A percentile compares a stretch with the other conserved stretches of the same genome.
Conservation (phyloP, 768 basidiomycete genomes). For the Psilocybe azurescens region DNA sequence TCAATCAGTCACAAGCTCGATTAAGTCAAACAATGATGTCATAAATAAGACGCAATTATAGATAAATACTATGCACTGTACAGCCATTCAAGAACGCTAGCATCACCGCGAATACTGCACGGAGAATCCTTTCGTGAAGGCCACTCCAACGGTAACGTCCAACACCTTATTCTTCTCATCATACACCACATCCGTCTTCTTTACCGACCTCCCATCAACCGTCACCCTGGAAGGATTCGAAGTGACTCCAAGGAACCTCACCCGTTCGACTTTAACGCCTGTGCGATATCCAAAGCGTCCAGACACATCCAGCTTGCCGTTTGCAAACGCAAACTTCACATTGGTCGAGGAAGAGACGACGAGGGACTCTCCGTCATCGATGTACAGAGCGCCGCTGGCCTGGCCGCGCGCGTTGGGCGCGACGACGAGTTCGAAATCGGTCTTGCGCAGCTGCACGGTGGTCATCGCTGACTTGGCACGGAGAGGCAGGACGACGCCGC, state of each 20-base stretch:
- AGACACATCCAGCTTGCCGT: slow-evolving; percentile 35
- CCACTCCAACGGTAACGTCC: slow-evolving; percentile 43
- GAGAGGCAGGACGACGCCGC: slow-evolving; percentile 66
- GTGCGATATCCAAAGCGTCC: slow-evolving; percentile 44
- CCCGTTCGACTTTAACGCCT: slow-evolving; percentile 42
- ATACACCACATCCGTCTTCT: slow-evolving; percentile 31
- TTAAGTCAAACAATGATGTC: no score
- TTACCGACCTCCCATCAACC: slow-evolving; percentile 33
- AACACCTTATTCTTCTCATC: slow-evolving; percentile 47
- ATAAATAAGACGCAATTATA: no score
- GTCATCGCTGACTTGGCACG: slow-evolving; percentile 64
- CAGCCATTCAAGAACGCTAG: neutral
- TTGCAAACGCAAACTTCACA: slow-evolving; percentile 37
- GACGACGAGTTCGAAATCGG: slow-evolving; percentile 66
- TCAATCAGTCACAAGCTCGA: no score
- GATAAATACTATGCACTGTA: no score
- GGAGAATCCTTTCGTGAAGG: slow-evolving; percentile 34
- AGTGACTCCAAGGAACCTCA: slow-evolving; percentile 43
- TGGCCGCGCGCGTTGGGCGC: slow-evolving; percentile 57
- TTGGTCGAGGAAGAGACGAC: slow-evolving; percentile 33
- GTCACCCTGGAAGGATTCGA: slow-evolving; percentile 32
- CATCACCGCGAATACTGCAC: slow-evolving; percentile 4
- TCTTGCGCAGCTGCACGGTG: slow-evolving; percentile 55
- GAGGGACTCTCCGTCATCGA: slow-evolving; percentile 69
- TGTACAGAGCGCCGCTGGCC: slow-evolving; percentile 59